Base-by-base conservation (phyloP, 2,329 filamentous ascomycete species). In the Coleophoma cylindrospora region DNA sequence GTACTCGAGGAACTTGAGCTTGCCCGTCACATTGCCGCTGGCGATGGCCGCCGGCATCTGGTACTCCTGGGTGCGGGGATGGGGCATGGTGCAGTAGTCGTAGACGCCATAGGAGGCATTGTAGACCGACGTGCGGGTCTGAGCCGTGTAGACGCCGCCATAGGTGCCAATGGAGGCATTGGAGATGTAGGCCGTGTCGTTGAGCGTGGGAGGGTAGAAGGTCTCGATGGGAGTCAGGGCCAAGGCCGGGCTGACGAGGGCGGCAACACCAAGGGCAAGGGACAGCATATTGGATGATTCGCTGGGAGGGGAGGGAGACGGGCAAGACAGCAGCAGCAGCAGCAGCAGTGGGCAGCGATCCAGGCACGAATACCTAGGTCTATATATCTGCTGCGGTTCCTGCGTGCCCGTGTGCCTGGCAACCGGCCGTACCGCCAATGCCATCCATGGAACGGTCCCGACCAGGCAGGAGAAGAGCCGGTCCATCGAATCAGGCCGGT, bases 31-130 rank as follows among this genome's bases (percentile, higher is more conserved):
- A 4, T 59, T 57, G 0, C 61, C 58, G 10, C 64, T 61, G 6
- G 51, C 51, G 8, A 69, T 53, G 6, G 64, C 57, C 6, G 45
- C 51, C 0, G 68, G 68, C 9, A 65, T 51, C 5, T 57, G 21
- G 43, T 70, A 70, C 22, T 66, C 62, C 13, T 62, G 48, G 13
- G 43, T 47, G 34, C 64, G 65, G 2, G 68, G 68, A 58, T 70
- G 68, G 11, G 68, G 68, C 68, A 70, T 70, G 13, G 62, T 61
- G 40, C 68, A 70, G 49, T 70, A 70, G 47, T 70, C 61, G 49
- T 70, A 70, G 22, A 50, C 54, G n/a, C 66, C 65, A n/a, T 64
- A 61, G 0, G 57, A 50, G 11, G 59, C 47, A 9, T 46, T 46
- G 1, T 52, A 34, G 15, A 53, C 53, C 21, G 62, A 34, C 9